Evolutionary conservation across 768 basidiomycete genomes (phyloP).

Genomic region (Xanthoconium purpureum): DNA sequence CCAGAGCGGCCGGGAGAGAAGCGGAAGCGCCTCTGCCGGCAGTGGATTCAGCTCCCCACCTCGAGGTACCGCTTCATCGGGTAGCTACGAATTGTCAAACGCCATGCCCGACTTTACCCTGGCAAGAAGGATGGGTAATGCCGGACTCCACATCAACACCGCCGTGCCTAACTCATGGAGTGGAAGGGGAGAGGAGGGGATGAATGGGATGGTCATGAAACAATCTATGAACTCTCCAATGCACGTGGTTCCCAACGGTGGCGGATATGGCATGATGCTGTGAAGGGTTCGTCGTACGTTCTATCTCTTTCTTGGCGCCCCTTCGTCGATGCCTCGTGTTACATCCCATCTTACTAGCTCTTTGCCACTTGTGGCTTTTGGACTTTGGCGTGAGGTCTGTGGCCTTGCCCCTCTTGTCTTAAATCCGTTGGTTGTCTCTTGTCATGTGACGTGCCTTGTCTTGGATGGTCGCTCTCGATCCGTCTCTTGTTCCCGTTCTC

Average conservation of each 20-base stretch:
- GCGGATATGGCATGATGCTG: conserved; percentile 41
- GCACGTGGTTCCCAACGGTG: conserved; percentile 37
- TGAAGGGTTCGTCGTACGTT: conserved; percentile 16
- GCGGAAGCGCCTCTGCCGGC: conserved; percentile 36
- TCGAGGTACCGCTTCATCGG: conserved; percentile 27
- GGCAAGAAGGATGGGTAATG: conserved; percentile 21
- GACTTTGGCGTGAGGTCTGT: conserved; percentile 14
- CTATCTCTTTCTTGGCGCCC: not conserved
- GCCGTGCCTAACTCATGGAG: conserved; percentile 23
- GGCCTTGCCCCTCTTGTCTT: conserved; percentile 8
- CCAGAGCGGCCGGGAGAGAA: conserved; percentile 32
- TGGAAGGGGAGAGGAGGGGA: conserved; percentile 29
- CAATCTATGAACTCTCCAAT: conserved; percentile 36
- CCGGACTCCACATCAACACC: conserved; percentile 28
- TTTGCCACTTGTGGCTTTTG: conserved; percentile 10
- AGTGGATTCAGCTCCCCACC: conserved; percentile 33
- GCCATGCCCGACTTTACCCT: conserved; percentile 26
- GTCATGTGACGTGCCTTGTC: conserved; percentile 11
- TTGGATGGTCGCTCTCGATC: conserved; percentile 6
- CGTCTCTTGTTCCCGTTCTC: conserved; percentile 4
- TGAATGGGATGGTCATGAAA: conserved; percentile 36
- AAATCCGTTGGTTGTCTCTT: conserved; percentile 12
- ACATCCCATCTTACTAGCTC: conserved; percentile 8
- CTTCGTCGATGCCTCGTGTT: conserved; percentile 7
- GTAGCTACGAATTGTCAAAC: conserved; percentile 36